Conservation (phyloP, 495 filamentous ascomycete species). For the Recurvomyces mirabilis region DNA sequence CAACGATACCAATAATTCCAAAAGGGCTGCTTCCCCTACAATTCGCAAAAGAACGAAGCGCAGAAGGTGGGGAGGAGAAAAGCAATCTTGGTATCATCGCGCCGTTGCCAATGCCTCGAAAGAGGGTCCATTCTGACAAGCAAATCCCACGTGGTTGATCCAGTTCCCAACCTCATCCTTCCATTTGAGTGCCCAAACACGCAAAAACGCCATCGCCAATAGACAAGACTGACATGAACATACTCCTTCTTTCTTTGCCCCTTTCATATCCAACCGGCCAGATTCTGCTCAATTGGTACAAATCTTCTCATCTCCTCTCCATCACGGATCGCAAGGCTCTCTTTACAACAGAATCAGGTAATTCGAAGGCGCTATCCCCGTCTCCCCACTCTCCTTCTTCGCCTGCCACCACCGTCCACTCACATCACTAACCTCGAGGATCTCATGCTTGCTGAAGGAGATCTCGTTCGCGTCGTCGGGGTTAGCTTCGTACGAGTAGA, state of each 20-base stretch:
- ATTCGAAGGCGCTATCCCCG: slow-evolving; percentile 94
- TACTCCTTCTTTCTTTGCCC: no score
- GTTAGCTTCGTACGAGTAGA: slow-evolving; percentile 97
- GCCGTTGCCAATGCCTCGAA: no score
- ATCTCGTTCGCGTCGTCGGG: slow-evolving; percentile 98
- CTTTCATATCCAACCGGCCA: no score
- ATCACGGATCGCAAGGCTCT: no score
- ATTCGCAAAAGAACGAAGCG: not conserved
- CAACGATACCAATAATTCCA: not conserved
- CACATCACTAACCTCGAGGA: slow-evolving; percentile 92
- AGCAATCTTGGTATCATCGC: slow-evolving; percentile 9
- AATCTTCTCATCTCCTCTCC: no score
- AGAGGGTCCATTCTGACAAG: no score
- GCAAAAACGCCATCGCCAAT: slow-evolving; percentile 9
- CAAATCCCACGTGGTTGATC: not conserved
- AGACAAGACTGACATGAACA: not conserved
- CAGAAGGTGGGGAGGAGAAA: no score
- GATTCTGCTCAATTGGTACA: no score
- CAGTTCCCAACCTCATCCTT: not conserved
- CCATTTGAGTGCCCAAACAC: no score
- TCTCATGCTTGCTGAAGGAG: slow-evolving; percentile 90
- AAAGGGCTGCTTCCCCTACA: not conserved
- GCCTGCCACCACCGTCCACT: slow-evolving; percentile 99
- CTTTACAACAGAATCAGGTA: slow-evolving; percentile 94
- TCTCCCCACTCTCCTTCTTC: slow-evolving; percentile 86